Evolutionary conservation across 805 yeast genomes (phyloP).

Genomic region (Vanderwaltozyma tropicalis): DNA sequence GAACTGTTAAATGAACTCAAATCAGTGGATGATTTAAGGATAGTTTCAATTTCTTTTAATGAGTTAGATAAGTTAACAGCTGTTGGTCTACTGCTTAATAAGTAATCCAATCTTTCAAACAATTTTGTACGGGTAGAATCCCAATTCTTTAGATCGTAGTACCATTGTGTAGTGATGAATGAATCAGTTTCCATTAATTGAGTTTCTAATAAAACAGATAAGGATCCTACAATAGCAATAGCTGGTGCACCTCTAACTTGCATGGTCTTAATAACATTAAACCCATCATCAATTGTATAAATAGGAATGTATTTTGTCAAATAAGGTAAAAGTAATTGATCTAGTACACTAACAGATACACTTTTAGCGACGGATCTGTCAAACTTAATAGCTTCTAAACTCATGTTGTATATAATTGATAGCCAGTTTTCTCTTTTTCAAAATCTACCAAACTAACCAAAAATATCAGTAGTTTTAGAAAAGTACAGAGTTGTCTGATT

Average conservation of each 20-base stretch:
- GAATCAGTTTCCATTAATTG: slow-evolving; percentile 25
- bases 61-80: slow-evolving; percentile 89
- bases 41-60: slow-evolving; percentile 27
- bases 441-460: too few relatives aligned
- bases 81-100: slow-evolving; percentile 80
- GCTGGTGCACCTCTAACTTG: slow-evolving; percentile 98
- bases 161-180: slow-evolving; percentile 17
- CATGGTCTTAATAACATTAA: slow-evolving; percentile 75
- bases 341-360: slow-evolving; percentile 49
- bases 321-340: slow-evolving; percentile 78
- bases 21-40: slow-evolving; percentile 25
- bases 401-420: too few relatives aligned
- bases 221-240: slow-evolving; percentile 87
- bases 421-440: too few relatives aligned
- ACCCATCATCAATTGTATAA: slow-evolving; percentile 61
- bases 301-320: slow-evolving; percentile 59
- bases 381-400: slow-evolving; percentile 61
- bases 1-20: slow-evolving; percentile 15
- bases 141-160: slow-evolving; percentile 27
- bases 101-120: slow-evolving; percentile 43
- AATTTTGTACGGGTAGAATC: slow-evolving; percentile 31
- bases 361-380: slow-evolving; percentile 29
- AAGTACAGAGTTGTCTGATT: too few relatives aligned
- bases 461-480: too few relatives aligned
- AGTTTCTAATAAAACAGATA: slow-evolving; percentile 71